Conservation (phyloP, 2,329 filamentous ascomycete species). For the Colletotrichum noveboracense region DNA sequence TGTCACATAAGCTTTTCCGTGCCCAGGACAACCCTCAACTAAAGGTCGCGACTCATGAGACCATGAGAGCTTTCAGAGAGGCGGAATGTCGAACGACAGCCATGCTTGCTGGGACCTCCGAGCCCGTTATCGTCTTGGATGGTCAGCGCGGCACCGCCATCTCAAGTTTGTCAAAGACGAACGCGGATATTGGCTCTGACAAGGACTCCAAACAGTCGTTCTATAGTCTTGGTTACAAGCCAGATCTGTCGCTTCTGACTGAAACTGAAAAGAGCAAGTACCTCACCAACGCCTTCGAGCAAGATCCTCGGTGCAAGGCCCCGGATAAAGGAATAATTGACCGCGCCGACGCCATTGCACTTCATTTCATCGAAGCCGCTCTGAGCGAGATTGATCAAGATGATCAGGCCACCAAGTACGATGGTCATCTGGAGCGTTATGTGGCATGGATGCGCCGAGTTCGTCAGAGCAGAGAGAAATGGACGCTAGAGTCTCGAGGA, state of each 20-base stretch:
- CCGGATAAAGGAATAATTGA: not conserved
- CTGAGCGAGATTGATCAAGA: not conserved
- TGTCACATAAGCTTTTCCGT: not conserved
- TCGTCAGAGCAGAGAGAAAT: not conserved
- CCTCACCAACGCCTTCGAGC: not conserved
- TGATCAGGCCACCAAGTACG: not conserved
- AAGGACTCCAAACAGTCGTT: not conserved
- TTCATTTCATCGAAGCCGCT: not conserved
- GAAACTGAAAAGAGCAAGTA: not conserved
- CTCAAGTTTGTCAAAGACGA: not conserved
- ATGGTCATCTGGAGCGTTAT: not conserved
- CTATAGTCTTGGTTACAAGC: not conserved
- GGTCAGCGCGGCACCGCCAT: conserved; percentile 5
- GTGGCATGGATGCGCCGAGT: not conserved
- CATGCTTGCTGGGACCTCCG: not conserved
- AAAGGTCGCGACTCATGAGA: not conserved
- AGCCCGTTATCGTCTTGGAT: not conserved
- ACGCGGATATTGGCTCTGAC: not conserved
- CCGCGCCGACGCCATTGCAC: not conserved
- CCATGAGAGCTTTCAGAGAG: not conserved
- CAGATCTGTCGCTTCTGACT: not conserved
- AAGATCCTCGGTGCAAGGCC: not conserved
- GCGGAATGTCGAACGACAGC: not conserved
- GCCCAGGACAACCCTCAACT: not conserved
- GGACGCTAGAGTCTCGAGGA: not conserved